Percentiles rank a stretch among this genome's conserved stretches.
Evolutionary conservation across 1,284 basidiomycete species (phyloP).

Genomic region (Fomitopsis schrenkii): DNA sequence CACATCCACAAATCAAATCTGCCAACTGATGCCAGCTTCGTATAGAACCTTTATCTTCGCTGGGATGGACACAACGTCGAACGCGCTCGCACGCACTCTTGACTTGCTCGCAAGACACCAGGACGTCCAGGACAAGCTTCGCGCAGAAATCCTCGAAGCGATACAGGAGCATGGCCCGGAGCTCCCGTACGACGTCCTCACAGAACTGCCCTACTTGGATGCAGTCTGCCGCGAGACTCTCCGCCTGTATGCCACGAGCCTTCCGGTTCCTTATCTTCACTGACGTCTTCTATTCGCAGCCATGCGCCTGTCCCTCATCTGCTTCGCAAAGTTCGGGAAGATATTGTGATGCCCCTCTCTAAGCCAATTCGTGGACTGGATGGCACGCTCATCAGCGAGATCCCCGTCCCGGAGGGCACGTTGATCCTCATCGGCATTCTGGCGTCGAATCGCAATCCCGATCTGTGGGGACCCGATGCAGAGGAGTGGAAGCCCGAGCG

Average conservation of each 20-base stretch:
- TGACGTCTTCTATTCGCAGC: neutral
- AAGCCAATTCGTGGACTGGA: conserved; percentile 16
- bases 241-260: conserved; percentile 1
- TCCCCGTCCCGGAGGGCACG: conserved; percentile 43
- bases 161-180: neutral
- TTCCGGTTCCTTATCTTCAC: neutral
- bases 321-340: conserved; percentile 24
- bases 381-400: conserved; percentile 31
- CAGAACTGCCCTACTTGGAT: conserved; percentile 10
- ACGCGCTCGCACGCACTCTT: conserved; percentile 8
- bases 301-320: conserved; percentile 2
- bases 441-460: conserved; percentile 38
- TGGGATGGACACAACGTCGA: conserved; percentile 7
- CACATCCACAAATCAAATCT: no score
- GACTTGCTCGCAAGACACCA: conserved; percentile 2
- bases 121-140: conserved; percentile 7
- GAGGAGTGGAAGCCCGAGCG: conserved; percentile 40
- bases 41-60: conserved; percentile 7
- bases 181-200: conserved; percentile 7
- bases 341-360: conserved; percentile 34
- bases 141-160: neutral
- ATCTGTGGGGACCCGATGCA: conserved; percentile 55
- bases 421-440: conserved; percentile 42
- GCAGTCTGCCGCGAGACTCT: conserved; percentile 13
- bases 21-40: neutral